phyloP scores from a whole-genome alignment of 2,329 filamentous ascomycete genomes.

The Daldinia sp. region DNA sequence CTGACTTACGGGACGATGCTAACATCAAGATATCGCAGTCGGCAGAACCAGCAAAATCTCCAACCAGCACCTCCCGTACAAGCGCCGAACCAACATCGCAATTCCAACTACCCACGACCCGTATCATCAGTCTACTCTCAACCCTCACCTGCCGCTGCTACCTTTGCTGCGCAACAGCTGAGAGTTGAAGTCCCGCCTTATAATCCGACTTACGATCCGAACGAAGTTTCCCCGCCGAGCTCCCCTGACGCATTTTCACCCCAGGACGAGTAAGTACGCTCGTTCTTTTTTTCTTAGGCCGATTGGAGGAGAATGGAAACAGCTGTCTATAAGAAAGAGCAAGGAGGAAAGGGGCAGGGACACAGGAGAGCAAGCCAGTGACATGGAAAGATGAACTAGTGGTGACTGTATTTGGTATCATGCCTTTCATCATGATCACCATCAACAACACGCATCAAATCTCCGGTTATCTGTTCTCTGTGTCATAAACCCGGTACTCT shows the following conservation, averaged over 20 bases:
- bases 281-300: conserved; percentile 29
- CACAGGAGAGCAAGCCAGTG: not conserved
- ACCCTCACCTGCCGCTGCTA: conserved; percentile 58
- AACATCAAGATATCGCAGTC: conserved; percentile 46
- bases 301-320: conserved; percentile 23
- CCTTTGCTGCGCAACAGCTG: conserved; percentile 51
- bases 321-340: conserved; percentile 12
- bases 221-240: conserved; percentile 67
- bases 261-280: conserved; percentile 57
- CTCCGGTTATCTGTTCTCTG: conserved; percentile 11
- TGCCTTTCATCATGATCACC: conserved; percentile 2
- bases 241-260: conserved; percentile 62
- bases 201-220: conserved; percentile 39
- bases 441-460: conserved; percentile 4
- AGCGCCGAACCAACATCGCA: conserved; percentile 50
- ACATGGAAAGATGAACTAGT: conserved; percentile 5
- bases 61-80: conserved; percentile 49
- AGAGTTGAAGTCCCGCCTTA: conserved; percentile 41
- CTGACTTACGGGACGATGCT: conserved; percentile 41
- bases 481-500: conserved; percentile 4
- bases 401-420: conserved; percentile 23
- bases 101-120: conserved; percentile 58
- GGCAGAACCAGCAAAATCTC: conserved; percentile 44
- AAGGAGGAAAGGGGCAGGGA: not conserved
- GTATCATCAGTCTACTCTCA: conserved; percentile 73